Evolutionary conservation across 768 basidiomycete genomes (phyloP).

Genomic region (Phylloporus sp.): DNA sequence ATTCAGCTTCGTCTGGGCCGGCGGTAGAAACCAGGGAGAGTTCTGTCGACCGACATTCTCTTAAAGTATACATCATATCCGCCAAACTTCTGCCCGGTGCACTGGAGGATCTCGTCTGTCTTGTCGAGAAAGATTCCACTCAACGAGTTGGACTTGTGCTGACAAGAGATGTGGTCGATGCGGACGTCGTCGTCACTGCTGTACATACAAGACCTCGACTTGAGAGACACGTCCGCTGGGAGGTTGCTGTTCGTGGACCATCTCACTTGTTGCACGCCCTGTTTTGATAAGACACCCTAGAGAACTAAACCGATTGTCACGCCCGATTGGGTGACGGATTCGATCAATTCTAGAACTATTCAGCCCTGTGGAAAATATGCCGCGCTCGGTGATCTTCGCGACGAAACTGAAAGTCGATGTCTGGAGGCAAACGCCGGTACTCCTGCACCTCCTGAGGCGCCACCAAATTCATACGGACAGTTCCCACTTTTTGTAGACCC

Average conservation of each 20-base stretch:
- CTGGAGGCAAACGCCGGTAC: slow-evolving; percentile 25
- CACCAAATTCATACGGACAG: background rate
- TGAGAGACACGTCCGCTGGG: slow-evolving; percentile 65
- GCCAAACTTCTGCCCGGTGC: slow-evolving; percentile 25
- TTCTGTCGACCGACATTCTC: slow-evolving; percentile 4
- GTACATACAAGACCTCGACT: slow-evolving; percentile 63
- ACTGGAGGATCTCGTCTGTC: slow-evolving; percentile 22
- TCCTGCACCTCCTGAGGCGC: background rate
- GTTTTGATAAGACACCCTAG: slow-evolving; percentile 31
- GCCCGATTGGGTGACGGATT: slow-evolving; percentile 66
- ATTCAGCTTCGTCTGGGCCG: slow-evolving; percentile 3
- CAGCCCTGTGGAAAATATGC: slow-evolving; percentile 54
- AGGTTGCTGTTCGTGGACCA: slow-evolving; percentile 49
- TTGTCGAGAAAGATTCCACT: slow-evolving; percentile 19
- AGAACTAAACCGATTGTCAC: slow-evolving; percentile 63
- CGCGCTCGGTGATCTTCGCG: slow-evolving; percentile 47
- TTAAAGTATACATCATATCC: slow-evolving; percentile 29
- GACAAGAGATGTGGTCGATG: slow-evolving; percentile 39
- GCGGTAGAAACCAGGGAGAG: background rate
- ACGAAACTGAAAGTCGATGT: slow-evolving; percentile 43
- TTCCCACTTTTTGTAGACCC: slow-evolving; percentile 17
- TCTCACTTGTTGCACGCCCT: background rate
- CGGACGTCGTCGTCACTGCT: slow-evolving; percentile 63
- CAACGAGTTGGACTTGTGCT: slow-evolving; percentile 10
- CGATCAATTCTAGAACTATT: slow-evolving; percentile 38